Evolutionary conservation across 1,139 yeast species (phyloP).

Genomic region (Suhomyces choctaworum): DNA sequence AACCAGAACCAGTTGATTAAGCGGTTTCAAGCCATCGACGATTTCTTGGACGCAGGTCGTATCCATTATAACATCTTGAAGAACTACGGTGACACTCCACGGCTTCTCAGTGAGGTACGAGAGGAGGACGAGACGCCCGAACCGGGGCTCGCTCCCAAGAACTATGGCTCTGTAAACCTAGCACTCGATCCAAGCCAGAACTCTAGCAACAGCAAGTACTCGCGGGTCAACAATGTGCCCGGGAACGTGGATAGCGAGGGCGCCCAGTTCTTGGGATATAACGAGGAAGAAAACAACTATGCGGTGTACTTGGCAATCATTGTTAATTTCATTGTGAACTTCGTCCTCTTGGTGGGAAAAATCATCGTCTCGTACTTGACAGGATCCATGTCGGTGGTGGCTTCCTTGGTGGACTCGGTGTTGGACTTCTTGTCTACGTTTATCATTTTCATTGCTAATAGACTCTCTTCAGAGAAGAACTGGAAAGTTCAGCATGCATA

Average conservation of each 20-base stretch:
- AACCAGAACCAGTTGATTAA: conserved; percentile 61
- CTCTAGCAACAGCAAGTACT: conserved; percentile 20
- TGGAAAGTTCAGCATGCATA: conserved; percentile 49
- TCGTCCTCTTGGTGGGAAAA: conserved; percentile 62
- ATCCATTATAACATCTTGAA: conserved; percentile 64
- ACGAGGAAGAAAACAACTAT: conserved; percentile 41
- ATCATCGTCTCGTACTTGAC: conserved; percentile 62
- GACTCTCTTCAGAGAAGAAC: conserved; percentile 56
- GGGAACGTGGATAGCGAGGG: conserved; percentile 59
- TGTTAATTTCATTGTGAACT: conserved; percentile 63
- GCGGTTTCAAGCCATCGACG: conserved; percentile 61
- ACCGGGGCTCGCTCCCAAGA: conserved; percentile 6
- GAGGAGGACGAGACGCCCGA: conserved; percentile 22
- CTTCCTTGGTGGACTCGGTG: conserved; percentile 75
- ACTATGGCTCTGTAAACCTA: not conserved
- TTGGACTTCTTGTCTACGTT: conserved; percentile 74
- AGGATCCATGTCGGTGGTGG: conserved; percentile 70
- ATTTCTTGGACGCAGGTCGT: conserved; percentile 66
- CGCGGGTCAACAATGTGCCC: conserved; percentile 51
- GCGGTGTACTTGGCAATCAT: conserved; percentile 61
- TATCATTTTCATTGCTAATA: conserved; percentile 65
- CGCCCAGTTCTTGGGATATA: conserved; percentile 52
- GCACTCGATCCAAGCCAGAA: conserved; percentile 8
- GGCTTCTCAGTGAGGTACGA: conserved; percentile 22
- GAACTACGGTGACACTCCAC: conserved; percentile 48